phyloP scores from a whole-genome alignment of 2,329 filamentous ascomycete genomes.

The Mycogone perniciosa region DNA sequence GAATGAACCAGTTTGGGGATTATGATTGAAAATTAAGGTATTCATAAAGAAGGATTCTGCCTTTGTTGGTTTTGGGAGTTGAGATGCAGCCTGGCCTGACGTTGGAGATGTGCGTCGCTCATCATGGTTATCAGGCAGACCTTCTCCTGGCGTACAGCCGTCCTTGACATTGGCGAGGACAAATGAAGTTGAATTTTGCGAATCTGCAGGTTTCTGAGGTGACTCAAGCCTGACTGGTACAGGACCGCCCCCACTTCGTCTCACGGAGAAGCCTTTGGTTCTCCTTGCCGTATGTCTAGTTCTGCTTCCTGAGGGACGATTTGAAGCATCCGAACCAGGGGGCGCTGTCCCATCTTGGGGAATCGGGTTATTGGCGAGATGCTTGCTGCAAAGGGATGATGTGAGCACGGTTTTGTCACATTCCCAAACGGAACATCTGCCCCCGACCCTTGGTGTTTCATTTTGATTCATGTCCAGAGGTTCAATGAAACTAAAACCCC shows the following conservation, averaged over 20 bases:
- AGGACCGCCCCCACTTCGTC: not conserved
- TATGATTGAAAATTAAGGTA: not conserved
- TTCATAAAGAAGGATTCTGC: not conserved
- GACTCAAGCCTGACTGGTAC: not conserved
- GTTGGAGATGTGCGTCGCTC: not conserved
- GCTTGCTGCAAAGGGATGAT: conserved; percentile 1
- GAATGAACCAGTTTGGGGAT: not conserved
- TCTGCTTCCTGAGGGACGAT: not conserved
- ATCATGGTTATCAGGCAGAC: not conserved
- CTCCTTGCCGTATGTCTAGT: conserved; percentile 12
- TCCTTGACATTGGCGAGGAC: not conserved
- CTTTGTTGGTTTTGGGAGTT: not conserved
- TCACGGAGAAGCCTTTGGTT: not conserved
- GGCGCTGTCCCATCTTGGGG: not conserved
- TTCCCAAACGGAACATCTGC: conserved; percentile 4
- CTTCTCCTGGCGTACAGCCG: not conserved
- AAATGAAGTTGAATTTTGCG: not conserved
- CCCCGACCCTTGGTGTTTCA: not conserved
- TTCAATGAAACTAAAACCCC: not conserved
- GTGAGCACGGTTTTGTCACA: conserved; percentile 2
- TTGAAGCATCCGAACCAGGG: not conserved
- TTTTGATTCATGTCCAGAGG: conserved; percentile 9
- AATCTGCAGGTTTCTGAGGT: not conserved
- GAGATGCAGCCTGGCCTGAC: not conserved
- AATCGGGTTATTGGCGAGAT: not conserved